Evolutionary conservation across 805 yeast genomes (phyloP), one percentile per base, ranked within the genome.

Genomic region (Saturnispora bothae): DNA sequence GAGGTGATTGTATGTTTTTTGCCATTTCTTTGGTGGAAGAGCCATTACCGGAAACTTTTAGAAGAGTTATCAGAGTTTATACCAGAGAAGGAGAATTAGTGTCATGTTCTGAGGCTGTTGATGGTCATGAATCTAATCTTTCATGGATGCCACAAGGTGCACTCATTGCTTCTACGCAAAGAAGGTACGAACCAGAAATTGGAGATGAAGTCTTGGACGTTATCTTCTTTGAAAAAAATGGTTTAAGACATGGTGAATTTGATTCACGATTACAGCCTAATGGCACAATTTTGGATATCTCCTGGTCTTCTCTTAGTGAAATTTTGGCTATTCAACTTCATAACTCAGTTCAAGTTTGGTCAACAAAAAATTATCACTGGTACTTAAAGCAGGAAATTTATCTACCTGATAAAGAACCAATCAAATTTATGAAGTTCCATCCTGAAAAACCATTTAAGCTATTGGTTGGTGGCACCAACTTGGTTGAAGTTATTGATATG

Each of bases 71-170:
- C 23, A 68, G 97, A 49, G 88, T 92, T 1, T 89, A 78, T 56
- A 68, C 73, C 20, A 70, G 96, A 46, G 81, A 80, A 38, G 71
- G 68, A 10, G 95, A 95, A 26, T 65, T 92, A 29, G 81, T 76
- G 38, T 76, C 89, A 39, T 89, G 85, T 9, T 79, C 89, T 15
- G 97, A 88, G 59, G 89, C 98, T 2, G 84, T 82, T 3, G 84
- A 84, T 54, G 81, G 83, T 2, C 71, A 81, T 52, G 94, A 83
- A 55, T 77, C 73, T 36, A 67, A 66, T 31, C 56, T 86, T 21
- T 64, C 88, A 9, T 92, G 97, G 96, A 76, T 83, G 48, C 95
- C 96, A 0, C 83, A 83, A 47, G 97, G 97, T 4, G 72, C 89
- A 2, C 60, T 83, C 38, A 81, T 92, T 48, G 89, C 96, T 2